Conservation (phyloP, 2,329 filamentous ascomycete species). For the Talaromyces sp. region DNA sequence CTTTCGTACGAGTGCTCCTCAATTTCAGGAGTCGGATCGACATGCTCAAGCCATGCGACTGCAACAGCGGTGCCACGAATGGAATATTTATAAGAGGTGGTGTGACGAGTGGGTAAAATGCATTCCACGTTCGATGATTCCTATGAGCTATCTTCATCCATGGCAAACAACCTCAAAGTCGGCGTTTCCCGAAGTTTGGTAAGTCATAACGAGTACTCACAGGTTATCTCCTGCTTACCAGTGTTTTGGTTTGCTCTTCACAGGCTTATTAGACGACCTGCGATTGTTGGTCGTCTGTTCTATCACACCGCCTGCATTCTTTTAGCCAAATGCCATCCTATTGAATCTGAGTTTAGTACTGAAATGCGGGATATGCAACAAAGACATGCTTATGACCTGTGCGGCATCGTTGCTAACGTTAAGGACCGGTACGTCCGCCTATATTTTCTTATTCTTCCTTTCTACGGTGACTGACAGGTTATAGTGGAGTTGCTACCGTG, state of each 20-base stretch:
- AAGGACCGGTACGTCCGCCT: conserved; percentile 57
- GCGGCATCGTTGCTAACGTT: conserved; percentile 80
- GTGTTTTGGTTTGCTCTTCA: conserved; percentile 1
- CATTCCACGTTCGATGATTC: conserved; percentile 80
- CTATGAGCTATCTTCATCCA: conserved; percentile 69
- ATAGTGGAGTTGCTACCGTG: conserved; percentile 66
- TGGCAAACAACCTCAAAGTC: conserved; percentile 65
- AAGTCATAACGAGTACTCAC: conserved; percentile 25
- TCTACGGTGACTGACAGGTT: not conserved
- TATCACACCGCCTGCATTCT: conserved; percentile 84
- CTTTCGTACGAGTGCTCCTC: conserved; percentile 67
- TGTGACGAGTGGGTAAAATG: conserved; percentile 76
- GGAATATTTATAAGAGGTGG: conserved; percentile 72
- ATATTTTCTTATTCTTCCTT: not conserved
- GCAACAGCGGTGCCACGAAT: conserved; percentile 65
- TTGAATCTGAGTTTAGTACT: conserved; percentile 51
- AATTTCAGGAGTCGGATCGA: conserved; percentile 56
- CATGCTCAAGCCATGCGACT: conserved; percentile 54
- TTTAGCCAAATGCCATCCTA: conserved; percentile 73
- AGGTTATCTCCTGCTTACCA: not conserved
- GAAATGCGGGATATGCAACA: conserved; percentile 67
- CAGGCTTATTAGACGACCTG: conserved; percentile 76
- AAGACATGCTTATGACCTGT: conserved; percentile 76
- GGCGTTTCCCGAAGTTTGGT: conserved; percentile 82
- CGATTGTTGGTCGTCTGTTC: conserved; percentile 76